Evolutionary conservation across 495 filamentous ascomycete species (phyloP), one percentile per base, ranked within the genome.

Genomic region (Penicillium longicatenatum): DNA sequence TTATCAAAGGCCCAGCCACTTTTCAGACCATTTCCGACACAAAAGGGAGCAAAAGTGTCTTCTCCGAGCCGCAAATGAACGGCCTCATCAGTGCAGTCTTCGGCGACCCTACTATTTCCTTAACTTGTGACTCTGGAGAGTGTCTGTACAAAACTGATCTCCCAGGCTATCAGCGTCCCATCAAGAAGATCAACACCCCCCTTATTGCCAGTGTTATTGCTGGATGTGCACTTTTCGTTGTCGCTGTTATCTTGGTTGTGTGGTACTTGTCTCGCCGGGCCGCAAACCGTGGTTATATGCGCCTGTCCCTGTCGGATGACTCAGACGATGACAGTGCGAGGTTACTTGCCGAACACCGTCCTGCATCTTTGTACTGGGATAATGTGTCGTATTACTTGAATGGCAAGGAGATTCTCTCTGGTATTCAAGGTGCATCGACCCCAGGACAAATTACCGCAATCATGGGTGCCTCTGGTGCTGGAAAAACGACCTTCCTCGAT

Each of bases 401-500:
- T 65, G 91, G 90, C 8, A 97, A 90, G 72, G 79, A 90, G 58
- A 97, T 99, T 55, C 80, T 99, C 1, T 82, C 82, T 6, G 85
- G 82, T 30, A 86, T 99, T 39, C 86, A 85, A 57, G 94, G 94
- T 44, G 86, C 89, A 31, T 92, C 93, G 12, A 86, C 89, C 61
- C 89, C 93, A 2, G 94, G 94, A 0, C 90, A 98, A 63, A 82
- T 99, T 8, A 90, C 94, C 65, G 94, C 94, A 21, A 97, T 99
- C 68, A 98, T 99, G 93, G 94, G 94, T 39, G 92, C 94, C 11
- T 98, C 95, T 4, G 94, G 94, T 9, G 94, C 94, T 22, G 94
- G 94, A 52, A 99, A 99, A 74, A 98, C 93, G 1, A 96, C 92
- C 0, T 99, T 98, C 73, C 76, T 99, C 30, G 95, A 99, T 72